Conservation (phyloP, 352 stramenopile genomes). For the Phytophthora citricola region DNA sequence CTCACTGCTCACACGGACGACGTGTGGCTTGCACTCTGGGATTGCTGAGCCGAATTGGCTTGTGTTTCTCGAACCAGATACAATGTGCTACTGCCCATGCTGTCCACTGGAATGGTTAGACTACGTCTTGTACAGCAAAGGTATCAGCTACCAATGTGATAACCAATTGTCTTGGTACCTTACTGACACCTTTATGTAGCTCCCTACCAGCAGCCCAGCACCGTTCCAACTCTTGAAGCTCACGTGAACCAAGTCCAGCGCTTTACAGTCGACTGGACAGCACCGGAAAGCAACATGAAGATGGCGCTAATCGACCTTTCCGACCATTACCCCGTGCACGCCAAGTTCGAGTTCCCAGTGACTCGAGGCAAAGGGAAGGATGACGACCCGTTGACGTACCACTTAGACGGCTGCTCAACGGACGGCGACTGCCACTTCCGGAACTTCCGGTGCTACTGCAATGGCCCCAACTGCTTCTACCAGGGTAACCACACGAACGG, state of each 20-base stretch:
- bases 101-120: constrained; percentile 86
- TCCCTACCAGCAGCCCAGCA: constrained; percentile 76
- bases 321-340: constrained; percentile 82
- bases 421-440: constrained; percentile 77
- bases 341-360: constrained; percentile 71
- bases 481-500: constrained; percentile 63
- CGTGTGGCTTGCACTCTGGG: constrained; percentile 42
- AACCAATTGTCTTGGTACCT: too few relatives aligned
- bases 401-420: constrained; percentile 80
- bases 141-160: constrained; percentile 24
- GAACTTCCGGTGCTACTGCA: constrained; percentile 78
- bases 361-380: constrained; percentile 48
- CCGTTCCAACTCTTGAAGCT: constrained; percentile 59
- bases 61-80: constrained; percentile 48
- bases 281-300: constrained; percentile 52
- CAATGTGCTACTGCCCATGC: constrained; percentile 82
- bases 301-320: constrained; percentile 76
- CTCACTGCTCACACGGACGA: constrained; percentile 56
- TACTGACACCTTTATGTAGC: constrained; percentile 21
- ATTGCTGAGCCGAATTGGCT: constrained; percentile 27
- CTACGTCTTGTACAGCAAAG: constrained; percentile 81
- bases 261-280: constrained; percentile 77
- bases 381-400: constrained; percentile 59
- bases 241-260: constrained; percentile 57
- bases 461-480: constrained; percentile 68